Evolutionary conservation across 768 basidiomycete species (phyloP).

Genomic region (Auricularia sp.): DNA sequence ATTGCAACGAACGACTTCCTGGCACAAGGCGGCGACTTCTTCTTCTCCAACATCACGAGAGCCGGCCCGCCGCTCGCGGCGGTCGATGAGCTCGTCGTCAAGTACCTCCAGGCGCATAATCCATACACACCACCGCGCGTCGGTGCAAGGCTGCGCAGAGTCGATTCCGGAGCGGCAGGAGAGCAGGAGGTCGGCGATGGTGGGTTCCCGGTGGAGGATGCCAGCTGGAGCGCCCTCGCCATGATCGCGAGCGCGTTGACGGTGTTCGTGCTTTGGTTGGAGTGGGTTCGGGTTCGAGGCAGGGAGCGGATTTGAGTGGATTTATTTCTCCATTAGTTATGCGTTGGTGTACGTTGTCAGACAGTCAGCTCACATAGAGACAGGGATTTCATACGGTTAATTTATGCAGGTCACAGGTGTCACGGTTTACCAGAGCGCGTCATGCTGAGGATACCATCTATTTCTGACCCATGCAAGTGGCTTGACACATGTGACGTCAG

Average conservation of each 20-base stretch:
- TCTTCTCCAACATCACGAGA: constrained; percentile 3
- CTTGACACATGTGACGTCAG: too few relatives aligned
- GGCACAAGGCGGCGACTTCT: constrained; percentile 16
- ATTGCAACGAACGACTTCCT: constrained; percentile 15
- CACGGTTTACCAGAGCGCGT: too few relatives aligned
- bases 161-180: background rate
- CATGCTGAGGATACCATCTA: too few relatives aligned
- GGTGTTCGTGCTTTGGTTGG: background rate
- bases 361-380: too few relatives aligned
- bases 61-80: background rate
- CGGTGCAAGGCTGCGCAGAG: background rate
- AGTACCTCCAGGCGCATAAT: background rate
- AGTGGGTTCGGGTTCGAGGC: background rate
- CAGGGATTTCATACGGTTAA: too few relatives aligned
- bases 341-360: too few relatives aligned
- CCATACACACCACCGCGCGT: background rate
- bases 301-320: too few relatives aligned
- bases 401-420: too few relatives aligned
- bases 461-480: too few relatives aligned
- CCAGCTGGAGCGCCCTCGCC: background rate
- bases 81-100: background rate
- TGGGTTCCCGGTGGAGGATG: background rate
- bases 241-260: background rate
- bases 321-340: too few relatives aligned
- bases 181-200: background rate